Conservation (phyloP, 1,284 basidiomycete genomes). For the Sparassis latifolia region DNA sequence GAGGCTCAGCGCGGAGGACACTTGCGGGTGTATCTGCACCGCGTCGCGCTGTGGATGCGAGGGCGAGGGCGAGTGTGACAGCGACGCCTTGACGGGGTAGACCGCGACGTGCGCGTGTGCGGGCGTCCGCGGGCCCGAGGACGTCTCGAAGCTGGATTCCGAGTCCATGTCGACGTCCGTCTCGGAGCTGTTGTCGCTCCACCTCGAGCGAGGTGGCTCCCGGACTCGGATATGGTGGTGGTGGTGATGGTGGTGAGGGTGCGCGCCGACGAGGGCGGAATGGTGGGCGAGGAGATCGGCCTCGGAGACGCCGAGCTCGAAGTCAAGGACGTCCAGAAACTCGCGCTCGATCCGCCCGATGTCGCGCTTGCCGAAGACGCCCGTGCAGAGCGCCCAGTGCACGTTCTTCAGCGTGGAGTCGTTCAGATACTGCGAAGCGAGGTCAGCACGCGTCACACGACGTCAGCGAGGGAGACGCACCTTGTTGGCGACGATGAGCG, state of each 20-base stretch:
- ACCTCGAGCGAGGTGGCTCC: slow-evolving; percentile 16
- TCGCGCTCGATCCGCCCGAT: slow-evolving; percentile 73
- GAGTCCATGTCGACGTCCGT: slow-evolving; percentile 5
- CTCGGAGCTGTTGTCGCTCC: slow-evolving; percentile 16
- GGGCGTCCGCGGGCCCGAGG: no score
- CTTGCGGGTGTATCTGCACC: no score
- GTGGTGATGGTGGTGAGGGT: slow-evolving; percentile 12
- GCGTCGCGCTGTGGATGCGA: no score
- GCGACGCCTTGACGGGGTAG: no score
- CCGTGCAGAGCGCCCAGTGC: slow-evolving; percentile 73
- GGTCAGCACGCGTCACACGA: slow-evolving; percentile 9
- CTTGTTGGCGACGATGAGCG: slow-evolving; percentile 67
- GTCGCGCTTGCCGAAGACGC: slow-evolving; percentile 72
- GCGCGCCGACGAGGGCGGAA: slow-evolving; percentile 40
- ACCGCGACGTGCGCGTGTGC: no score
- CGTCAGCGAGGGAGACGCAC: slow-evolving; percentile 31
- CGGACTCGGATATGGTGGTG: slow-evolving; percentile 15
- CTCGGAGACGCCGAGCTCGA: slow-evolving; percentile 57
- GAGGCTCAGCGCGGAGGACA: no score
- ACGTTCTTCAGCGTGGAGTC: slow-evolving; percentile 73
- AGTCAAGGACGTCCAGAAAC: slow-evolving; percentile 71
- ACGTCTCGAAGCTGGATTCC: slow-evolving; percentile 3
- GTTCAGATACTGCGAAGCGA: slow-evolving; percentile 51
- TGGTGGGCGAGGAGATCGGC: slow-evolving; percentile 59
- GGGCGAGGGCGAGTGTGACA: no score